Evolutionary conservation across 2,329 filamentous ascomycete species (phyloP).

Genomic region (Botrytis porri): DNA sequence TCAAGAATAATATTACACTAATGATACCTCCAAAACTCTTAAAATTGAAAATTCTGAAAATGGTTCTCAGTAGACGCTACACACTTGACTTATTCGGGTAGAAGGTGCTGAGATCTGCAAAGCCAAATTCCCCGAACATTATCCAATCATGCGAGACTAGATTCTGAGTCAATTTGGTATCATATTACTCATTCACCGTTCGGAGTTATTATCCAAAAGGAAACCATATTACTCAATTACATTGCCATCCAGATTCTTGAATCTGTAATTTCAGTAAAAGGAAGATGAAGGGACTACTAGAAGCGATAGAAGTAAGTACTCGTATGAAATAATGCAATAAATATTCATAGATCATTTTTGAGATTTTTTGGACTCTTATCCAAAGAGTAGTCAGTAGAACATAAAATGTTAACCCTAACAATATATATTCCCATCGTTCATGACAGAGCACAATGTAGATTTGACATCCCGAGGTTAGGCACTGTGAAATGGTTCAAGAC

Average conservation of each 20-base stretch:
- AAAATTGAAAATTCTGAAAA: background rate
- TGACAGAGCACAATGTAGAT: background rate
- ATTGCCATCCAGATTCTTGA: background rate
- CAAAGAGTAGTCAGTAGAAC: background rate
- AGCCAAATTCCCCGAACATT: background rate
- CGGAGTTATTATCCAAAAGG: background rate
- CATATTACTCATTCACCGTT: background rate
- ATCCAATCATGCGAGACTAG: background rate
- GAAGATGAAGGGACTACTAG: background rate
- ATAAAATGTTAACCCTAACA: background rate
- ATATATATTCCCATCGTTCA: background rate
- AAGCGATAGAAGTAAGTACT: fast-evolving
- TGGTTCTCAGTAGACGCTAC: background rate
- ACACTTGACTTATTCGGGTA: background rate
- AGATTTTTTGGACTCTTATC: background rate
- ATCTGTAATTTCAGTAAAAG: background rate
- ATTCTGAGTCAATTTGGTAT: background rate
- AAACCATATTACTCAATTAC: background rate
- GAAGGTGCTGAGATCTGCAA: background rate
- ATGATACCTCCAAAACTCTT: background rate
- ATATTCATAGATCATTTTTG: background rate
- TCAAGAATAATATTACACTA: background rate
- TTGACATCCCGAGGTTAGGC: background rate
- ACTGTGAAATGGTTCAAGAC: background rate
- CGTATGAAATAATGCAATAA: background rate